phyloP scores from a whole-genome alignment of 1,139 yeast species.

The Scheffersomyces stambukii region DNA sequence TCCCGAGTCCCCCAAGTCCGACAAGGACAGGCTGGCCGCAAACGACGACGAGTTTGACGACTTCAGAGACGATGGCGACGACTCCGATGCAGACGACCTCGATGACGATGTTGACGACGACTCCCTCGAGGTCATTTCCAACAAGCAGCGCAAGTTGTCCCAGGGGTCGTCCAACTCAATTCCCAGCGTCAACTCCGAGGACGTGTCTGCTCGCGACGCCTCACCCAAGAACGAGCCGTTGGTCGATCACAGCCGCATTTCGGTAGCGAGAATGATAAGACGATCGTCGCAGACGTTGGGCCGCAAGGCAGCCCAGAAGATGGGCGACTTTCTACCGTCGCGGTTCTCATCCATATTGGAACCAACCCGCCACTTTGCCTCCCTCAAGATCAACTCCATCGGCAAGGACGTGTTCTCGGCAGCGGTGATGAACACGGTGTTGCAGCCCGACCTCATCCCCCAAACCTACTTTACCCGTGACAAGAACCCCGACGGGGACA shows the following conservation, averaged over 20 bases:
- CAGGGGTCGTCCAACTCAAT: constrained; percentile 39
- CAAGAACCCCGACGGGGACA: constrained; percentile 14
- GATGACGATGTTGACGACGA: constrained; percentile 26
- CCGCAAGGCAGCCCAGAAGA: constrained; percentile 79
- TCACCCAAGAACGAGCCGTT: constrained; percentile 51
- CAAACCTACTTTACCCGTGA: constrained; percentile 25
- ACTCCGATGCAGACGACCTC: constrained; percentile 23
- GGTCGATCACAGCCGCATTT: constrained; percentile 63
- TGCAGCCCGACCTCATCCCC: constrained; percentile 36
- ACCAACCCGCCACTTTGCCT: constrained; percentile 93
- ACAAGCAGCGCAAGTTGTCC: constrained; percentile 35
- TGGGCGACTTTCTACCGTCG: constrained; percentile 84
- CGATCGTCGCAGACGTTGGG: constrained; percentile 56
- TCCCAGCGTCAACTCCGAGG: constrained; percentile 36
- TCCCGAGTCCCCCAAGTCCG: not conserved
- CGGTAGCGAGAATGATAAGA: constrained; percentile 66
- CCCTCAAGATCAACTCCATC: constrained; percentile 71
- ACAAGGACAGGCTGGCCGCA: constrained; percentile 2
- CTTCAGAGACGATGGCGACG: constrained; percentile 16
- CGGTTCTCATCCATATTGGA: constrained; percentile 83
- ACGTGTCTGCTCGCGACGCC: constrained; percentile 10
- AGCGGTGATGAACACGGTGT: constrained; percentile 50
- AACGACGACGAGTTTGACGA: constrained; percentile 15
- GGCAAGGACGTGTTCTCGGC: constrained; percentile 60
- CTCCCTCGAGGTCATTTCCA: constrained; percentile 20